Base-by-base conservation (phyloP, 1,139 yeast genomes). In the Pichia sp. region DNA sequence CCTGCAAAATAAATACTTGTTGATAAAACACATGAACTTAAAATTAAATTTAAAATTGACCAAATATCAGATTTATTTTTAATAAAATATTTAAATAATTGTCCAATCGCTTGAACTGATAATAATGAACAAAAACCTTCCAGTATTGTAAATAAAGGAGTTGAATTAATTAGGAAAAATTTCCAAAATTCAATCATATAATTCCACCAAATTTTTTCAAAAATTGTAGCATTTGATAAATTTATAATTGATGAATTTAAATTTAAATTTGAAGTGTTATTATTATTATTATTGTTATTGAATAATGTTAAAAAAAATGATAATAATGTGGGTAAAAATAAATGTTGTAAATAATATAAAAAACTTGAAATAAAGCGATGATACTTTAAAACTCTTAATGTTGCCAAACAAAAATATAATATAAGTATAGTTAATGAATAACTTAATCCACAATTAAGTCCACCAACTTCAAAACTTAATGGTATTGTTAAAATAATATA, bases 391-490 rank as follows among this genome's bases (percentile, higher is more conserved):
- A 87, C 70, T 48, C 94, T 72, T 36, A 87, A 60, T 1, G 95
- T 81, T 11, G 96, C 87, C 42, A 87, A 69, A 6, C 77, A 62
- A 52, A 86, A 81, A 64, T 87, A 89, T 47, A 84, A 65, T 41
- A 72, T 63, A 52, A 84, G 76, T 30, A 89, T 70, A 1, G 96
- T 82, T 41, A 86, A 77, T 2, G 97, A 85, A 61, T 81, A 92
- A 20, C 95, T 79, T 53, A 92, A 68, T 0, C 98, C 98, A 65
- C 97, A 90, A 46, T 79, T 74, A 29, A 82, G 74, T 1, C 97
- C 97, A 16, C 97, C 97, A 30, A 87, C 83, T 60, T 90, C 96
- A 65, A 92, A 92, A n/a, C 97, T 87, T 51, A 92, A 73, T 6
- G 97, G 97, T 20, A 92, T 83, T 2, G 97, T 85, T 32, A 90